Percentiles rank a stretch among this genome's conserved stretches.
These are phyloP conservation scores for Aureobasidium sp. DNA, from an alignment of 2,329 filamentous ascomycete species.

Conservation along the genomic window DNA sequence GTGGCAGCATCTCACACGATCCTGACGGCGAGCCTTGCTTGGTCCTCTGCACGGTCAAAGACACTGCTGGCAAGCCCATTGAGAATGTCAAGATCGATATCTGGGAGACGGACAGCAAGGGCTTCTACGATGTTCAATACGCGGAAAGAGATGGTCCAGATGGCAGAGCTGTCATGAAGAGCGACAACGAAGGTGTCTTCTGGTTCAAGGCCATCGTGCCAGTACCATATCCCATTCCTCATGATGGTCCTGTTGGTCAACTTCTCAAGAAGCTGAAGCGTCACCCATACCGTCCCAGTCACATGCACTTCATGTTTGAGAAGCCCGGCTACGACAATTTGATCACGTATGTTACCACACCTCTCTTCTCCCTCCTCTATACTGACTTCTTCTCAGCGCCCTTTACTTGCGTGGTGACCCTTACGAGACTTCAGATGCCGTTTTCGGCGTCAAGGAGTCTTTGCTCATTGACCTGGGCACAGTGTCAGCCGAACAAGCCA, in stretches of 20 bases:
- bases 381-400: conserved; percentile 45
- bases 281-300: conserved; percentile 70
- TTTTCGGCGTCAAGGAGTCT: conserved; percentile 80
- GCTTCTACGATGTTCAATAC: conserved; percentile 77
- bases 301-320: conserved; percentile 86
- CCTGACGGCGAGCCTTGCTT: conserved; percentile 62
- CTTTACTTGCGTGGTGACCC: conserved; percentile 71
- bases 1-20: conserved; percentile 60
- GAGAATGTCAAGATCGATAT: conserved; percentile 66
- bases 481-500: conserved; percentile 47
- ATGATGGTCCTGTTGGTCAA: conserved; percentile 76
- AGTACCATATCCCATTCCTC: conserved; percentile 77
- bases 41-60: conserved; percentile 65
- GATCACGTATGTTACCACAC: conserved; percentile 59
- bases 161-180: conserved; percentile 64
- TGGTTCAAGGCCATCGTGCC: conserved; percentile 83
- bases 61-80: conserved; percentile 57
- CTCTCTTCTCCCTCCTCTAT: background rate
- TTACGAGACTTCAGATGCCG: conserved; percentile 76
- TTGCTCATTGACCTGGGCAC: conserved; percentile 60
- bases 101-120: conserved; percentile 78
- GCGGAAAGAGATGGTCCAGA: conserved; percentile 57
- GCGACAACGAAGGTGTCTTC: conserved; percentile 65
- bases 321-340: conserved; percentile 71
- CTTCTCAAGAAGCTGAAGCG: conserved; percentile 58